These are phyloP conservation scores for Euphrasia confusa DNA, from an alignment of 257 asterid species.

Conservation along the genomic window DNA sequence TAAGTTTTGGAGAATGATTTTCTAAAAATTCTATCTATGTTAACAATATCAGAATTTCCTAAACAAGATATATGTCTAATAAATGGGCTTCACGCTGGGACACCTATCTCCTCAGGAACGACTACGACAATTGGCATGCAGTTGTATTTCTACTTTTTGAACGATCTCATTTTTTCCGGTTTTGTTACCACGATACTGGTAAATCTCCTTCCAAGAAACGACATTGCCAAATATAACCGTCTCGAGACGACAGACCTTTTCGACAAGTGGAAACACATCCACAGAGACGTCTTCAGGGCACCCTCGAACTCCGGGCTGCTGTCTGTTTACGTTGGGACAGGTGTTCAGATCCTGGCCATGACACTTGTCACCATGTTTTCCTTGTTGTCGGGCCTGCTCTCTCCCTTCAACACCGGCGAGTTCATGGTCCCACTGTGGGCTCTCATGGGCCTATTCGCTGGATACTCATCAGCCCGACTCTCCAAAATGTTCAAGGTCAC, in stretches of 20 bases:
- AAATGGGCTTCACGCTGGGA: constrained; percentile 95
- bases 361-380: constrained; percentile 79
- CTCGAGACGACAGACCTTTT: constrained; percentile 78
- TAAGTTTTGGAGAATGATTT: too few species aligned
- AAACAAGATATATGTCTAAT: too few species aligned
- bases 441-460: constrained; percentile 80
- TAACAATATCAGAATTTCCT: too few species aligned
- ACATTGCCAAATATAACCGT: constrained; percentile 79
- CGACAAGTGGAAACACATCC: constrained; percentile 87
- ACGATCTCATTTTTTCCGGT: constrained; percentile 78
- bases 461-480: constrained; percentile 73
- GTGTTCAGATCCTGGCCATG: constrained; percentile 73
- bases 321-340: constrained; percentile 56
- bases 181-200: constrained; percentile 90
- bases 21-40: too few species aligned
- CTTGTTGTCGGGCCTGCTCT: constrained; percentile 69
- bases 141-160: constrained; percentile 70
- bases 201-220: constrained; percentile 78
- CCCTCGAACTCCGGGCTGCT: constrained; percentile 20
- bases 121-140: too few species aligned
- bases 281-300: constrained; percentile 74
- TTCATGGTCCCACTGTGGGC: constrained; percentile 87
- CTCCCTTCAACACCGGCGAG: constrained; percentile 83
- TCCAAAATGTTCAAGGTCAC: constrained; percentile 77
- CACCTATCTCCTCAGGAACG: constrained; percentile 86